Evolutionary conservation across 208 protist species (phyloP).

Genomic region (Leptomonas pyrrhocoris): DNA sequence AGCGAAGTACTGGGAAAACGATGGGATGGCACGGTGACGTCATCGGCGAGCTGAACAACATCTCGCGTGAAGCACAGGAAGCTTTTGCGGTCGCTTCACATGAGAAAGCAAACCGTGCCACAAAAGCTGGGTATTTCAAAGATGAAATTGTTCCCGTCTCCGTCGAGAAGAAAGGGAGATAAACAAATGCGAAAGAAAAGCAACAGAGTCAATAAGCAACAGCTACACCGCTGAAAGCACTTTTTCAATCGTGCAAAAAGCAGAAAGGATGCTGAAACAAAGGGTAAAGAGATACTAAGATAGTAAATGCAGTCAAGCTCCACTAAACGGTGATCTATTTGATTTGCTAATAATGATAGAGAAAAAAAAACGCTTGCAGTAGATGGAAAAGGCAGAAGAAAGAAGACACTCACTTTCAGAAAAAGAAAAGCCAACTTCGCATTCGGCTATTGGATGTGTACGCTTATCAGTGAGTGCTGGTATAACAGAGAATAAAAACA

Average conservation of each 20-base stretch:
- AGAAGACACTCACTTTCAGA: not conserved
- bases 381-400: not conserved
- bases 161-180: conserved; percentile 40
- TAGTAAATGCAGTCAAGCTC: too few species aligned
- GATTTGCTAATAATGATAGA: not conserved
- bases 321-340: too few species aligned
- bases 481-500: conserved; percentile 12
- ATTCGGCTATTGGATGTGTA: not conserved
- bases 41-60: conserved; percentile 81
- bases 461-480: too few species aligned
- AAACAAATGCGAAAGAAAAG: too few species aligned
- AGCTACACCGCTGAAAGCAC: too few species aligned
- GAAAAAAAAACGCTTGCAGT: not conserved
- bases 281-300: too few species aligned
- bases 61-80: conserved; percentile 76
- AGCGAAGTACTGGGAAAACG: conserved; percentile 86
- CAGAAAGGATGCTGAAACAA: too few species aligned
- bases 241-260: too few species aligned
- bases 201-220: too few species aligned
- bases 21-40: conserved; percentile 91
- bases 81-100: conserved; percentile 68
- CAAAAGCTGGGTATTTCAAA: conserved; percentile 72
- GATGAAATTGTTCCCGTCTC: conserved; percentile 74
- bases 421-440: conserved; percentile 1
- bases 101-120: conserved; percentile 61